Percentiles rank a stretch among this genome's conserved stretches.
These are phyloP conservation scores for Brassica napus DNA, from an alignment of 345 rosid genomes.

Conservation along the genomic window Da-Ae NC_063445.1:25749501-25750000, in stretches of 20 bases:
- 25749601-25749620: conserved; percentile 66
- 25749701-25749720: not conserved
- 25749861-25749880: conserved; percentile 71
- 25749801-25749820: conserved; percentile 73
- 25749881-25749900: conserved; percentile 49
- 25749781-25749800: conserved; percentile 57
- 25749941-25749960: not conserved
- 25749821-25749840: conserved; percentile 50
- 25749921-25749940: not conserved
- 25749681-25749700: not conserved
- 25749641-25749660: not conserved
- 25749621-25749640: conserved; percentile 80
- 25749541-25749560: conserved; percentile 70
- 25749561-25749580: conserved; percentile 66
- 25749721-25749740: conserved; percentile 48
- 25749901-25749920: not conserved
- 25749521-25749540: conserved; percentile 55
- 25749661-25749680: not conserved
- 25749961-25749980: not conserved
- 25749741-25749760: conserved; percentile 73
- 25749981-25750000: not conserved
- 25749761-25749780: conserved; percentile 64
- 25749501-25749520: conserved; percentile 17
- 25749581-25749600: conserved; percentile 81
- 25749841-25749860: conserved; percentile 63